Base-by-base conservation (phyloP, 768 basidiomycete genomes). In the Amanita brunnescens region DNA sequence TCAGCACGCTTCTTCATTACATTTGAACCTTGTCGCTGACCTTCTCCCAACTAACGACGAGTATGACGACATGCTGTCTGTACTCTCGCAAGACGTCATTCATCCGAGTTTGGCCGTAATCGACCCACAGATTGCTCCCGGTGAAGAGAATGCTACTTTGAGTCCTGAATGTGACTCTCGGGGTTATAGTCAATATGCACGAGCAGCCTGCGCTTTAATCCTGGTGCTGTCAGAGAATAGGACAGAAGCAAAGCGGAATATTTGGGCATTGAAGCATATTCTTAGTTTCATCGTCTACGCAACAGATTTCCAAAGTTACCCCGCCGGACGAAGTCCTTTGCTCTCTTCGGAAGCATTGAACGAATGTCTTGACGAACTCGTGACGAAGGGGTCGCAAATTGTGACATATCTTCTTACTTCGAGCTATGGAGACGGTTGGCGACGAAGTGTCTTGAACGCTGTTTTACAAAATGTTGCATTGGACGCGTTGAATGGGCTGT, bases 261-360 rank as follows among this genome's bases (percentile, higher is more conserved):
- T 80, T 0, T 87, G 85, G 83, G 74, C 78, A 0, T 62, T 97
- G 4, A 77, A 79, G 7, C 87, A 91, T 61, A 69, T 91, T 49
- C 65, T 88, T 7, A 74, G 78, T 0, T 70, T 91, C 20, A 70
- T 73, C 1, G 61, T 82, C 5, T 83, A 83, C 53, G 81, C 82
- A 1, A 69, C 76, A 29, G 89, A 93, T 60, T 68, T 75, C 16
- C 63, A 79, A 21, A 70, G 75, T 23, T 67, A 85, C 1, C 80
- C 79, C 8, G 69, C 71, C 5, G 69, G 66, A 3, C 62, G 59
- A 10, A 79, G 72, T 60, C 69, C 77, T 0, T 65, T 83, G 0
- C 83, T 87, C 56, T 63, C 71, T 24, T 44, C 57, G 5, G 58
- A 65, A 16, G 66, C 69, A 30, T 59, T 75, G 1, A 59, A 61